Base-by-base conservation (phyloP, 352 stramenopile genomes). In the Phytophthora podocarpi region DNA sequence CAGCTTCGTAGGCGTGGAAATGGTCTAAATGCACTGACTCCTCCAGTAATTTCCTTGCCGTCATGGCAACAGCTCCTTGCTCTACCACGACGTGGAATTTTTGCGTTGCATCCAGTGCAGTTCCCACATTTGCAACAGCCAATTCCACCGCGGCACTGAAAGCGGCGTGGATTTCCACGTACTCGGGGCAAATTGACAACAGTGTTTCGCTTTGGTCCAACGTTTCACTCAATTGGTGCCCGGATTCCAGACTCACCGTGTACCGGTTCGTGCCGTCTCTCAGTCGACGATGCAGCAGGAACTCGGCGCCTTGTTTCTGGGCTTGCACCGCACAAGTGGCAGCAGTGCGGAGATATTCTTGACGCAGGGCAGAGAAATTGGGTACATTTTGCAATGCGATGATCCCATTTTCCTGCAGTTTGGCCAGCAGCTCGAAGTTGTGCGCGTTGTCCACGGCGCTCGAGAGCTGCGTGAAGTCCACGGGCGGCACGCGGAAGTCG, bases 11-110 rank as follows among this genome's bases (percentile, higher is more conserved):
- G 11, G 82, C 76, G 48, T 93, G 85, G 48, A 93, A 91, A 72
- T 93, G 85, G 56, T 93, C 82, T 51, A 93, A 64, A 52, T 91
- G 82, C 53, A 90, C 72, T 20, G 82, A 89, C 30, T 90, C 78
- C 20, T 84, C 70, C 46, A 93, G 50, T 2, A 93, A 51, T 47
- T 80, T 73, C 41, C 78, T 70, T 4, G 78, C 80, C 10, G 78
- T 76, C 69, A 91, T 82, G 28, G 60, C 16, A 16, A 67, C 41
- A 10, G 54, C 60, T 10, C 67, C 70, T 28, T 59, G 39, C n/a
- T 79, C 74, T 5, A 50, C 60, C 39, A 66, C 35, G 37, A 90
- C 64, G 40, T 80, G 39, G n/a, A 91, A 75, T 30, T 64, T 64
- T 59, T 80, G 59, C 4, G 74, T 89, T 3, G 76, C 77, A 42